Conservation (phyloP, 805 yeast species). For the Candida chilensis region DNA sequence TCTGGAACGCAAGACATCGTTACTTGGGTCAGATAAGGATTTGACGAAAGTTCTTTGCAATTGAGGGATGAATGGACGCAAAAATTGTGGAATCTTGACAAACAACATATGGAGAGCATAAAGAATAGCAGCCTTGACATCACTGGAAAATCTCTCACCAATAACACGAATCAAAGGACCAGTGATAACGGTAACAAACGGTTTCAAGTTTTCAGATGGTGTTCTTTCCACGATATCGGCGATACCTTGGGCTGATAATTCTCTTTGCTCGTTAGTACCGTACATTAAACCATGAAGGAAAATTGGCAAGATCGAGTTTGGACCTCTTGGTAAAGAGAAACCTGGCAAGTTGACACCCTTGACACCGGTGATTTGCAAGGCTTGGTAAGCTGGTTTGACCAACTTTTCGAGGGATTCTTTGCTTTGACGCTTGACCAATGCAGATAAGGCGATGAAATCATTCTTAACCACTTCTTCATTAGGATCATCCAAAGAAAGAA, state of each 20-base stretch:
- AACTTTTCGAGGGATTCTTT: slow-evolving; percentile 72
- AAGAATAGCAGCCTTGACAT: slow-evolving; percentile 90
- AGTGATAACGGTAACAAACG: slow-evolving; percentile 86
- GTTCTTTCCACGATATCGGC: slow-evolving; percentile 82
- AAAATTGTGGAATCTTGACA: slow-evolving; percentile 76
- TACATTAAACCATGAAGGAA: slow-evolving; percentile 94
- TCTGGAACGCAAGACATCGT: slow-evolving; percentile 64
- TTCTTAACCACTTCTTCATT: slow-evolving; percentile 54
- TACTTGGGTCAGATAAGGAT: slow-evolving; percentile 70
- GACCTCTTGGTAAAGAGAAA: slow-evolving; percentile 72
- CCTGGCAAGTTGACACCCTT: slow-evolving; percentile 64
- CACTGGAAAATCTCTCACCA: slow-evolving; percentile 90
- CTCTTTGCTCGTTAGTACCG: slow-evolving; percentile 79
- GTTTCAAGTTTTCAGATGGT: slow-evolving; percentile 71
- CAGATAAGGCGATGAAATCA: slow-evolving; percentile 55
- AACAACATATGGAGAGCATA: slow-evolving; percentile 74
- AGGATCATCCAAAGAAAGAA: slow-evolving; percentile 64
- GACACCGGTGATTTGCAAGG: slow-evolving; percentile 57
- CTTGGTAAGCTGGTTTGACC: slow-evolving; percentile 72
- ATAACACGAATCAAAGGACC: slow-evolving; percentile 98
- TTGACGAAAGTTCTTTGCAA: slow-evolving; percentile 94
- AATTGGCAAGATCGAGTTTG: slow-evolving; percentile 80
- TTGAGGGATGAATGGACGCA: slow-evolving; percentile 95
- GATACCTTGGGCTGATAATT: slow-evolving; percentile 79
- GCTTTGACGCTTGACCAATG: slow-evolving; percentile 60